Base-by-base conservation (phyloP, 169 alveolate species). In the Plasmodium chabaudi region DNA sequence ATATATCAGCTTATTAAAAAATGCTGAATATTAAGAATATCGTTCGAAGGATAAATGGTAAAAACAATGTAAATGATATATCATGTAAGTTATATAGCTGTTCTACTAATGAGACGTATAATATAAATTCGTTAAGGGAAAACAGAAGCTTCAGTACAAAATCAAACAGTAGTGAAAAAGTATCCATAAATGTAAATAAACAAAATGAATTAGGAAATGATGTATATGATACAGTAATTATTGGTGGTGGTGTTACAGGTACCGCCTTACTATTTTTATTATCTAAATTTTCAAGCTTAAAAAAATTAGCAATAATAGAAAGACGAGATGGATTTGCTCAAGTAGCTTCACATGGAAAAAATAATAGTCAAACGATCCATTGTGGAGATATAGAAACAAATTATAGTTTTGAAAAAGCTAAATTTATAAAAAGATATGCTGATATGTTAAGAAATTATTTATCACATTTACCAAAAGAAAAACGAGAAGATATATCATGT, bases 161-260 rank as follows among this genome's bases (percentile, higher is more conserved):
- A 47, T 13, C 64, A 49, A 5, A 4, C 10, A 69, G 49, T 47
- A 69, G 46, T 15, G 63, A 65, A 65, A 5, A n/a, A 27, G 74
- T 67, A n/a, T 67, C 74, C 2, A 69, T 69, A 44, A 49, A 69
- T 69, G 13, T 69, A 25, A 69, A 21, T 15, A 51, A 44, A 55
- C 57, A 15, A 5, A 39, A 46, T 13, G 57, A 67, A 17, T 34
- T 84, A 15, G 61, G 63, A 1, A 75, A 87, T 23, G 92, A 91
- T 12, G 91, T 91, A 19, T 93, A 44, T 67, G 97, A 95, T 63
- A 97, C 95, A 6, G 88, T 94, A 27, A 90, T 95, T 39, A 94
- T 95, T 39, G 97, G 97, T 59, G 97, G 97, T 71, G 97, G 97
- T 4, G 96, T 94, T 44, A 91, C 97, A 1, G 97, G 97, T 17